Base-by-base conservation (phyloP, 1,139 yeast species). In the Yamadazyma dushanensis region DNA sequence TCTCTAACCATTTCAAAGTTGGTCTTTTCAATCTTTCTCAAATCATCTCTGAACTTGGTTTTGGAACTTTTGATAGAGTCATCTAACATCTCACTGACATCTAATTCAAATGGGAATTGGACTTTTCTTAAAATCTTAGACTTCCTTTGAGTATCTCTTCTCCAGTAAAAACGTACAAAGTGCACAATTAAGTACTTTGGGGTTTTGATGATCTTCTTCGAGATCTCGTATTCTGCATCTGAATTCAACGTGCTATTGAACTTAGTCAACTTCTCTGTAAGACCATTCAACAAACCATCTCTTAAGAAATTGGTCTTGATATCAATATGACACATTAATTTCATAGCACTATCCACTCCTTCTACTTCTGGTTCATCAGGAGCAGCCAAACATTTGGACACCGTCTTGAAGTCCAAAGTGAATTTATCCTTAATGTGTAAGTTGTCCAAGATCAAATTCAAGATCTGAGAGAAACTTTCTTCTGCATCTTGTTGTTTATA, bases 401-500 rank as follows among this genome's bases (percentile, higher is more conserved):
- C 67, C 8, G 80, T 74, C 47, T 76, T 81, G 54, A 85, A 83
- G 20, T 73, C 68, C 30, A 95, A 70, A 32, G 76, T 77, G 59
- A 90, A 84, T 42, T 65, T 70, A 45, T 79, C 76, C 35, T 79
- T 78, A 23, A 80, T 46, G 16, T 50, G 71, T 60, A 53, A 77
- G 62, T 54, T 73, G 51, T 37, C 70, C 64, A 77, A 63, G 44
- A 88, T 60, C 22, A 74, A 62, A 31, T 70, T 65, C 45, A 90
- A 63, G 38, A 92, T 73, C 56, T 86, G 94, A 10, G 96, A 83
- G 64, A 81, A 89, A 17, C 94, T 86, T 58, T 92, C 99, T 63
- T 92, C 99, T 0, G 98, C 98, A 68, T 92, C 99, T 61, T 92
- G 99, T 64, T 92, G 98, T 57, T 86, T 89, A 57, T 76, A 85